Conservation (phyloP, 768 basidiomycete genomes). For the Boletus reticulatus region DNA sequence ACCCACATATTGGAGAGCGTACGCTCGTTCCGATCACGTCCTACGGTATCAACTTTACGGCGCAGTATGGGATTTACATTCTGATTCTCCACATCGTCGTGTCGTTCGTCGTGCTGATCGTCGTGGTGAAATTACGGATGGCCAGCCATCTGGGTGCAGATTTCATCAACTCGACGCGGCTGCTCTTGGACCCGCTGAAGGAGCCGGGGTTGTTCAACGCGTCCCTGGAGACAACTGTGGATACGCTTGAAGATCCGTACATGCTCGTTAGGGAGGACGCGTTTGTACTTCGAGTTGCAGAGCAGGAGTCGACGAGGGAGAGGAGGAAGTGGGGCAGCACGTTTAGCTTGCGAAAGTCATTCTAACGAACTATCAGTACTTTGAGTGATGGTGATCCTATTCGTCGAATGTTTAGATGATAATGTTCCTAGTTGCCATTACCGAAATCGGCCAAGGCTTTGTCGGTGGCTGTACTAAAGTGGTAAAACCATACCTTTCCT, state of each 20-base stretch:
- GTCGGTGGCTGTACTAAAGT: conserved; percentile 21
- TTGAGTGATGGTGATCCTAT: no score
- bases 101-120: conserved; percentile 7
- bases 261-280: conserved; percentile 3
- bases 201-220: conserved; percentile 13
- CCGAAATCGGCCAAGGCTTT: neutral
- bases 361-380: no score
- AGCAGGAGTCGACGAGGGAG: no score
- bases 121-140: conserved; percentile 4
- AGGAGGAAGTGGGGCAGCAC: no score
- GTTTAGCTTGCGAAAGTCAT: no score
- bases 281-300: no score
- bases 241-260: conserved; percentile 1
- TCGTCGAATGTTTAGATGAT: no score
- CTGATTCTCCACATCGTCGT: conserved; percentile 10
- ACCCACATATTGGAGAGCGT: neutral
- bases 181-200: conserved; percentile 13
- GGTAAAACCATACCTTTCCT: neutral
- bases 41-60: neutral
- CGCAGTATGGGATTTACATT: conserved; percentile 1
- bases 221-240: conserved; percentile 1
- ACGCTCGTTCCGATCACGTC: neutral
- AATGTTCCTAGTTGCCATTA: no score
- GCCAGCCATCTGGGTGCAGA: conserved; percentile 5
- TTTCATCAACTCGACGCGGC: conserved; percentile 7